Percentiles rank a stretch among this genome's conserved stretches.
Evolutionary conservation across 208 protist species (phyloP).

Genomic region (Leishmania amazonensis): DNA sequence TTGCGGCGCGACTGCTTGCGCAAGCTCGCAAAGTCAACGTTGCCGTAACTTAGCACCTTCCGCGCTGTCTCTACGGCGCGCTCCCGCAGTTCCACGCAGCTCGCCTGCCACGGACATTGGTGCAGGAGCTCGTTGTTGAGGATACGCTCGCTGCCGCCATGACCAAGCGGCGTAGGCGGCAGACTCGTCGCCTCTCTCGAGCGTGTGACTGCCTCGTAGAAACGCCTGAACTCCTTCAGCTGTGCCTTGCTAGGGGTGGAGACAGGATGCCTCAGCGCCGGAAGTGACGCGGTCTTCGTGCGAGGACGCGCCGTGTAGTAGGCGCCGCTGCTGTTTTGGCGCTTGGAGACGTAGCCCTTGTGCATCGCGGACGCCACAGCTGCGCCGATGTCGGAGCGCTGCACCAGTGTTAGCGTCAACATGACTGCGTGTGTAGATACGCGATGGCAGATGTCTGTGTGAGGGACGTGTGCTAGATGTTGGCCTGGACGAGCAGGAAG

Average conservation of each 20-base stretch:
- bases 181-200: constrained; percentile 19
- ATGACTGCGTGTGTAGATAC: constrained; percentile 3
- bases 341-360: neutral
- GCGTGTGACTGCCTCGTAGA: constrained; percentile 29
- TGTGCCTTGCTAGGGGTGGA: constrained; percentile 12
- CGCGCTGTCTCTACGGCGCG: constrained; percentile 18
- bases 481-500: neutral
- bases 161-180: constrained; percentile 27
- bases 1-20: constrained; percentile 3
- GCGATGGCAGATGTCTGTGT: neutral
- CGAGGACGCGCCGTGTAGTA: constrained; percentile 24
- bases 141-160: constrained; percentile 38
- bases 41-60: constrained; percentile 25
- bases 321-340: constrained; percentile 1
- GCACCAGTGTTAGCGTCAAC: constrained; percentile 15
- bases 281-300: neutral
- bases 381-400: constrained; percentile 7
- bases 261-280: neutral
- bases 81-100: constrained; percentile 39
- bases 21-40: constrained; percentile 34
- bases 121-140: constrained; percentile 37
- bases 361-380: constrained; percentile 13
- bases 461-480: neutral
- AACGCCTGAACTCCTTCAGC: constrained; percentile 28
- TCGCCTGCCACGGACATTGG: constrained; percentile 37